Conservation (phyloP, 2,329 filamentous ascomycete genomes). For the Shiraia sp. region DNA sequence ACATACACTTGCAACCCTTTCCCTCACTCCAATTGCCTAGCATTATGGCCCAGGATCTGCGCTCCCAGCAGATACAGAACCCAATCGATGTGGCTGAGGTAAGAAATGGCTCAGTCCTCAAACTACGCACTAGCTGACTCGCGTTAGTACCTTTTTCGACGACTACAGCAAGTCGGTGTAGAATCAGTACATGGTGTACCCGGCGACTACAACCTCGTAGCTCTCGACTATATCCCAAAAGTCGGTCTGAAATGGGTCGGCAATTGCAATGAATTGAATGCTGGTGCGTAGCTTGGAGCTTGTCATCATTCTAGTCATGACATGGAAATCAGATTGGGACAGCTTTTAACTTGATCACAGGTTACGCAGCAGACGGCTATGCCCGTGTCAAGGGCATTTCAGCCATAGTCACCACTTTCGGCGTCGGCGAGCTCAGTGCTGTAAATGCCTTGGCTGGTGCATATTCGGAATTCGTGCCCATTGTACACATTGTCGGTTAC, state of each 20-base stretch:
- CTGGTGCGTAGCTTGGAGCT: slow-evolving; percentile 43
- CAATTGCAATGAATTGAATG: slow-evolving; percentile 65
- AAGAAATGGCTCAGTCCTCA: slow-evolving; percentile 7
- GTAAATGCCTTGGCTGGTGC: slow-evolving; percentile 54
- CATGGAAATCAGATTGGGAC: no score
- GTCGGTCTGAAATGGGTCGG: slow-evolving; percentile 62
- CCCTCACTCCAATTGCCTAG: background rate
- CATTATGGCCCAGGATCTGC: slow-evolving; percentile 46
- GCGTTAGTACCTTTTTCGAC: slow-evolving; percentile 43
- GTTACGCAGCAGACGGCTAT: slow-evolving; percentile 54
- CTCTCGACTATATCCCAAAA: slow-evolving; percentile 62
- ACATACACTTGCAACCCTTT: slow-evolving; percentile 1
- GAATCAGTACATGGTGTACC: slow-evolving; percentile 53
- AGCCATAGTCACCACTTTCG: slow-evolving; percentile 54
- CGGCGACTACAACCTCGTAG: slow-evolving; percentile 51
- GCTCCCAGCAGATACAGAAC: slow-evolving; percentile 48
- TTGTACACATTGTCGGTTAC: slow-evolving; percentile 54
- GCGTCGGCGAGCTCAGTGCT: slow-evolving; percentile 54
- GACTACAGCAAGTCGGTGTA: slow-evolving; percentile 50
- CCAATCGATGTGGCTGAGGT: slow-evolving; percentile 62
- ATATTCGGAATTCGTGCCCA: slow-evolving; percentile 52
- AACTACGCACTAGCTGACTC: slow-evolving; percentile 9
- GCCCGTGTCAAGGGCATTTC: slow-evolving; percentile 51
- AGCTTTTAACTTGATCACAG: slow-evolving; percentile 24
- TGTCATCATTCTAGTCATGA: no score